phyloP scores from a whole-genome alignment of 2,329 filamentous ascomycete species.

The Fusarium circinatum region DNA sequence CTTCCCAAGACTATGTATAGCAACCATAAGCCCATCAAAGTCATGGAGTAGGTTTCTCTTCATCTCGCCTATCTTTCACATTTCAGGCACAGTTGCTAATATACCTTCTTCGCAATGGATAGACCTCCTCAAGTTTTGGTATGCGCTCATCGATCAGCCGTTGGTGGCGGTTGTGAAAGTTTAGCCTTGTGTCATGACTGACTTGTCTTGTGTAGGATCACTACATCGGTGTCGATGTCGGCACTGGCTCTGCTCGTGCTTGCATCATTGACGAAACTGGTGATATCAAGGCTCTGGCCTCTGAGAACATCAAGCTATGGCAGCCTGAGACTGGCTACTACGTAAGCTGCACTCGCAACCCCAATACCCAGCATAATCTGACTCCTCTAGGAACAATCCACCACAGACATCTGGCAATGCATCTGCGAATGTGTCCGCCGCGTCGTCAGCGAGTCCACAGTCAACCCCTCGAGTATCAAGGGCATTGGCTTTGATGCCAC shows the following conservation, averaged over 20 bases:
- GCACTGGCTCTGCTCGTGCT: slow-evolving; percentile 92
- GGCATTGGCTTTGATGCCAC: slow-evolving; percentile 98
- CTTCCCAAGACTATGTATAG: slow-evolving; percentile 47
- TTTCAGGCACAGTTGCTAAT: slow-evolving; percentile 18
- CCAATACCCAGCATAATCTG: neutral
- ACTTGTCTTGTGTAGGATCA: slow-evolving; percentile 57
- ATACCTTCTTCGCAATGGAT: slow-evolving; percentile 39
- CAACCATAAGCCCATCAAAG: slow-evolving; percentile 52
- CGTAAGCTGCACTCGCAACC: slow-evolving; percentile 55
- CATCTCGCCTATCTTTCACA: slow-evolving; percentile 7
- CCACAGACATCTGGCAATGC: slow-evolving; percentile 94
- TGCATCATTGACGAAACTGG: slow-evolving; percentile 94
- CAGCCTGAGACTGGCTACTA: slow-evolving; percentile 81
- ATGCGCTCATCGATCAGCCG: slow-evolving; percentile 26
- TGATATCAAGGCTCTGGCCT: slow-evolving; percentile 82
- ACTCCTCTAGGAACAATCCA: slow-evolving; percentile 84
- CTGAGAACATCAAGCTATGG: slow-evolving; percentile 83
- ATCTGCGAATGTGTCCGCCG: slow-evolving; percentile 90
- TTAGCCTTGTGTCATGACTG: slow-evolving; percentile 10
- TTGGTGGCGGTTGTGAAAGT: slow-evolving; percentile 1
- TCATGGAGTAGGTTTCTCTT: slow-evolving; percentile 50
- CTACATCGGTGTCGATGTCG: slow-evolving; percentile 91
- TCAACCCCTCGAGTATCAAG: slow-evolving; percentile 79
- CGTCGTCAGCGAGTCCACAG: slow-evolving; percentile 82
- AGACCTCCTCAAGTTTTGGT: slow-evolving; percentile 51